phyloP scores from a whole-genome alignment of 2,329 filamentous ascomycete species.

The Beauveria pseudobassiana region DNA sequence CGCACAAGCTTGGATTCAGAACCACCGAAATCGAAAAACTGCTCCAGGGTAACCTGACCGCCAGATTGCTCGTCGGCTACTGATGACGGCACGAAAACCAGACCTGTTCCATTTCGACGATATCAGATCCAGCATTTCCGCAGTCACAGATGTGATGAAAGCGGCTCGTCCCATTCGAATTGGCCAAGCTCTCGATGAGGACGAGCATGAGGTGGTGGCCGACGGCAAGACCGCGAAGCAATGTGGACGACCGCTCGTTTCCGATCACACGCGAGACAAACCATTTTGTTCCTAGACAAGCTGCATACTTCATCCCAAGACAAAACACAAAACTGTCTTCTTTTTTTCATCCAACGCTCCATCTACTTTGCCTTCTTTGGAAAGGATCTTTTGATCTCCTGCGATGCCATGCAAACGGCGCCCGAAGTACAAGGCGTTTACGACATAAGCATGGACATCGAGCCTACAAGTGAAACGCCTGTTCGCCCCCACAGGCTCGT shows the following conservation, averaged over 20 bases:
- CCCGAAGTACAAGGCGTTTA: too few relatives aligned
- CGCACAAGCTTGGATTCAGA: slow-evolving; percentile 7
- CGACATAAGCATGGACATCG: too few relatives aligned
- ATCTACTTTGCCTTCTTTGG: slow-evolving; percentile 1
- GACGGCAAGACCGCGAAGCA: too few relatives aligned
- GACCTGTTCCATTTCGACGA: neutral
- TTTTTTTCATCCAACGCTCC: neutral
- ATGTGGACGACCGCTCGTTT: neutral
- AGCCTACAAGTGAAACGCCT: too few relatives aligned
- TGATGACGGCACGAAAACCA: slow-evolving; percentile 4
- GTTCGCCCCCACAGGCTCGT: too few relatives aligned
- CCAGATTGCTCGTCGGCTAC: slow-evolving; percentile 2
- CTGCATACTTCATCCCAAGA: neutral
- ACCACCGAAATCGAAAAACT: slow-evolving; percentile 10
- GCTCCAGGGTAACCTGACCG: slow-evolving; percentile 1
- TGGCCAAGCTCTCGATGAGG: neutral
- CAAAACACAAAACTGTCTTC: neutral
- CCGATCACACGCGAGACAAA: neutral
- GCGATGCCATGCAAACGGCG: too few relatives aligned
- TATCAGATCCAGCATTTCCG: neutral
- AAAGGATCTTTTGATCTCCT: neutral
- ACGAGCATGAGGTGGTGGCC: neutral
- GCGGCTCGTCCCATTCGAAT: neutral
- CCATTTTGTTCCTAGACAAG: neutral
- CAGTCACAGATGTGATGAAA: neutral